A percentile compares a stretch with the other conserved stretches of the same genome.
Conservation (phyloP, 2,329 filamentous ascomycete genomes). For the Cryphonectria nitschkei region DNA sequence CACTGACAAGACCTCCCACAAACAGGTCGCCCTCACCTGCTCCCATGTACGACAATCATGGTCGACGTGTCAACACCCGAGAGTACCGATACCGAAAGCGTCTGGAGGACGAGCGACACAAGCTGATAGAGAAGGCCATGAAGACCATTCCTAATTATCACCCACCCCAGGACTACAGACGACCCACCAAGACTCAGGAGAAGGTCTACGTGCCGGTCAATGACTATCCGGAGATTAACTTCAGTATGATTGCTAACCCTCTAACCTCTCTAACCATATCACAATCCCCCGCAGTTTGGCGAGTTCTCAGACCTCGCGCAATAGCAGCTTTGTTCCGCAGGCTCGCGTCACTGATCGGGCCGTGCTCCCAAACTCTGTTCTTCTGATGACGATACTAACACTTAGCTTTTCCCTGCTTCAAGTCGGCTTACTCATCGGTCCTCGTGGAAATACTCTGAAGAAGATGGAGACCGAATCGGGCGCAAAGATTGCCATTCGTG, state of each 20-base stretch:
- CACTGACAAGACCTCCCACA: slow-evolving; percentile 30
- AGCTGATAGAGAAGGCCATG: slow-evolving; percentile 98
- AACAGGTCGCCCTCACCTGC: slow-evolving; percentile 89
- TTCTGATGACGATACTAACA: slow-evolving; percentile 74
- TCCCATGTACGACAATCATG: slow-evolving; percentile 98
- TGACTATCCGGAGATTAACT: slow-evolving; percentile 99
- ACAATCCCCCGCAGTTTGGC: slow-evolving; percentile 49
- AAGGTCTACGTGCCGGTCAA: slow-evolving; percentile 99
- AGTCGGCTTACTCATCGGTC: slow-evolving; percentile 99
- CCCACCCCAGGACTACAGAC: slow-evolving; percentile 96
- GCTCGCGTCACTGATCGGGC: slow-evolving; percentile 41
- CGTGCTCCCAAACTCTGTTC: slow-evolving; percentile 41
- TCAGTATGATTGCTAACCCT: slow-evolving; percentile 99
- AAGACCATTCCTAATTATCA: slow-evolving; percentile 99
- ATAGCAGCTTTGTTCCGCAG: slow-evolving; percentile 36
- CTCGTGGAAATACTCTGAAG: slow-evolving; percentile 99
- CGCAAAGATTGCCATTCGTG: slow-evolving; percentile 98
- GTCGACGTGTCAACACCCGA: slow-evolving; percentile 97
- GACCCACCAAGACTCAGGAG: slow-evolving; percentile 99
- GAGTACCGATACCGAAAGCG: slow-evolving; percentile 98
- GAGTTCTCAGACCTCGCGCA: slow-evolving; percentile 43
- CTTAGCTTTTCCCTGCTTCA: slow-evolving; percentile 81
- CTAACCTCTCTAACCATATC: slow-evolving; percentile 74
- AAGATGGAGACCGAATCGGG: slow-evolving; percentile 98
- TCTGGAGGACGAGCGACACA: slow-evolving; percentile 98